Evolutionary conservation across 192 early-diverging fungal genomes (phyloP).

Genomic region (Entomortierella chlamydospora): DNA sequence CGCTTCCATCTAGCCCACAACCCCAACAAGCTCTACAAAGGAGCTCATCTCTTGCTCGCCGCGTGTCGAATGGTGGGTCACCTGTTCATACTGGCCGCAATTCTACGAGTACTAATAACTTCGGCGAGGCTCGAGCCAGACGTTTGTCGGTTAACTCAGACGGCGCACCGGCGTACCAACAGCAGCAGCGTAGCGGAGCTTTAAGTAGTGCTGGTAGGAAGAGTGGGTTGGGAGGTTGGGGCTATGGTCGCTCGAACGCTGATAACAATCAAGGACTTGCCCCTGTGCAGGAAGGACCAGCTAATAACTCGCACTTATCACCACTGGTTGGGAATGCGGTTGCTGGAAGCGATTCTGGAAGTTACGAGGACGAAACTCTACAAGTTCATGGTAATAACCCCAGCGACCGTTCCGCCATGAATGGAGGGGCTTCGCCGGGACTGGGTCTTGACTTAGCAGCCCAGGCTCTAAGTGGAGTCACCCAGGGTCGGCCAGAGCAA

Average conservation of each 20-base stretch:
- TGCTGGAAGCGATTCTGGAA: conserved; percentile 21
- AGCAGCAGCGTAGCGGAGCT: conserved; percentile 4
- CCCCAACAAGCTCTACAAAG: conserved; percentile 35
- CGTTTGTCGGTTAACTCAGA: conserved; percentile 30
- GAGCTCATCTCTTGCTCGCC: conserved; percentile 20
- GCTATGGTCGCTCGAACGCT: conserved; percentile 19
- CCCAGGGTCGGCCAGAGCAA: conserved; percentile 52
- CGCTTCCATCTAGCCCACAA: conserved; percentile 42
- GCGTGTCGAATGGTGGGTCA: conserved; percentile 29
- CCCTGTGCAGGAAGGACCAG: conserved; percentile 38
- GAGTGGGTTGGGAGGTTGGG: conserved; percentile 36
- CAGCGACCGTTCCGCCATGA: conserved; percentile 28
- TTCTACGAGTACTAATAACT: conserved; percentile 14
- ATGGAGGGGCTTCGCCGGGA: conserved; percentile 27
- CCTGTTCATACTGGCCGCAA: conserved; percentile 10
- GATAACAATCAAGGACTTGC: conserved; percentile 20
- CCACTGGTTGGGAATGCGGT: conserved; percentile 14
- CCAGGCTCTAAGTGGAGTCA: conserved; percentile 33
- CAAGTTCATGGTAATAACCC: neutral
- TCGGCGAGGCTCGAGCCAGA: conserved; percentile 13
- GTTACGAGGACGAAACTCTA: conserved; percentile 28
- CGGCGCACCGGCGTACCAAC: conserved; percentile 5
- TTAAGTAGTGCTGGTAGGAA: conserved; percentile 16
- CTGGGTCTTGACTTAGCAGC: conserved; percentile 36
- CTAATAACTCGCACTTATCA: conserved; percentile 5